A percentile compares a stretch with the other conserved stretches of the same genome.
phyloP scores from a whole-genome alignment of 1,284 basidiomycete species.

The Naganishia sp. region DNA sequence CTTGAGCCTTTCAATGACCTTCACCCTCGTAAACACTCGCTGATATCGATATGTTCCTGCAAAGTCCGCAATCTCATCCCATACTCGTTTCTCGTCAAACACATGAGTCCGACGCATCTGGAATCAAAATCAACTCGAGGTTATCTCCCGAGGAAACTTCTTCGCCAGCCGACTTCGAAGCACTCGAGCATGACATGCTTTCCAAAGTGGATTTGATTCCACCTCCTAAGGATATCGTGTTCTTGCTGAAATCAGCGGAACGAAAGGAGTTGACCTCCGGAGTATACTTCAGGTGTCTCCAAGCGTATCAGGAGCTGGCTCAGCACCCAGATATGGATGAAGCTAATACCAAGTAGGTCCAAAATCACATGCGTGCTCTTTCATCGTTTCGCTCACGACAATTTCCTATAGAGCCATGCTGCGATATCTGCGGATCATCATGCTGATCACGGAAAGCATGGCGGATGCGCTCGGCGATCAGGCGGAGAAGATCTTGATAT shows the following conservation, averaged over 20 bases:
- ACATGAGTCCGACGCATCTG: background rate
- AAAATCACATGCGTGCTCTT: slow-evolving; percentile 14
- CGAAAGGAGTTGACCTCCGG: slow-evolving; percentile 69
- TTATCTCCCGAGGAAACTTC: background rate
- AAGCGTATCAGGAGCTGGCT: slow-evolving; percentile 62
- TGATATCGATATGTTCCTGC: background rate
- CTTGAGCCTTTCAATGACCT: background rate
- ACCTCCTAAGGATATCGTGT: slow-evolving; percentile 67
- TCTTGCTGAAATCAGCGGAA: slow-evolving; percentile 65
- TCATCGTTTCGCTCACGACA: background rate
- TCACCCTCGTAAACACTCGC: background rate
- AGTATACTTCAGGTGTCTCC: slow-evolving; percentile 71
- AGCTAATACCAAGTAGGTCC: slow-evolving; percentile 62
- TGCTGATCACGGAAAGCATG: slow-evolving; percentile 72
- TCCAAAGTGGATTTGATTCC: slow-evolving; percentile 64
- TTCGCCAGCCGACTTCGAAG: slow-evolving; percentile 57
- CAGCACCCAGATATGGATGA: slow-evolving; percentile 39
- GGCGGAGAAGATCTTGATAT: slow-evolving; percentile 70
- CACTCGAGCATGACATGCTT: slow-evolving; percentile 55
- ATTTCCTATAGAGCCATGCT: slow-evolving; percentile 46
- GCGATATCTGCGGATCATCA: slow-evolving; percentile 71
- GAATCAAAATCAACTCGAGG: background rate
- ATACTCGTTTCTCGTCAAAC: slow-evolving; percentile 2
- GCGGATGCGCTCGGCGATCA: slow-evolving; percentile 68
- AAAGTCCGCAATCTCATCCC: too few species aligned